phyloP scores from a whole-genome alignment of 1,139 yeast genomes.

The Nematodospora anomalae region DNA sequence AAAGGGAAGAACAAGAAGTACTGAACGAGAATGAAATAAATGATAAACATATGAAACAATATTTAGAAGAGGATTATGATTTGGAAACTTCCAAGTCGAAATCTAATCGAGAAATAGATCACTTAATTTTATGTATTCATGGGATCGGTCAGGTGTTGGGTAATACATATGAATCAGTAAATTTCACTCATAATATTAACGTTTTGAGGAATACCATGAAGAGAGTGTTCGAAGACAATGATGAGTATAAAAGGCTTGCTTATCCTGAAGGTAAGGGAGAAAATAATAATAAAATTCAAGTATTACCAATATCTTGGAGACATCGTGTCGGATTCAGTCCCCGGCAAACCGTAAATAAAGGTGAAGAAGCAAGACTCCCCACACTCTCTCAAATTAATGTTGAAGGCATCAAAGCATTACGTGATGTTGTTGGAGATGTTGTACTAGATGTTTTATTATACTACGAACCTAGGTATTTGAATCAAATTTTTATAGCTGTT shows the following conservation, averaged over 20 bases:
- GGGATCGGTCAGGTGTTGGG: conserved; percentile 94
- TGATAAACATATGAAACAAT: conserved; percentile 37
- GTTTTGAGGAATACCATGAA: conserved; percentile 65
- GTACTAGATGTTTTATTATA: conserved; percentile 80
- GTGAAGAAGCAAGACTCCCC: conserved; percentile 51
- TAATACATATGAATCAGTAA: conserved; percentile 72
- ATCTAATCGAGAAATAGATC: conserved; percentile 63
- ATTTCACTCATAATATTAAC: conserved; percentile 84
- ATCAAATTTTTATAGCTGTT: conserved; percentile 65
- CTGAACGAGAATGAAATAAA: conserved; percentile 18
- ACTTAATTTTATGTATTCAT: conserved; percentile 81
- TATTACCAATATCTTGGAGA: conserved; percentile 78
- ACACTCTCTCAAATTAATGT: conserved; percentile 71
- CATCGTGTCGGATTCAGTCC: conserved; percentile 66
- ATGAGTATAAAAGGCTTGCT: conserved; percentile 40
- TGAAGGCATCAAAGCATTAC: conserved; percentile 74
- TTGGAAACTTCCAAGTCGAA: conserved; percentile 31
- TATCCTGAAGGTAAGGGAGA: conserved; percentile 21
- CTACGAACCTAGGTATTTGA: conserved; percentile 73
- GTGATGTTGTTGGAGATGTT: conserved; percentile 83
- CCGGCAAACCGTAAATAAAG: conserved; percentile 28
- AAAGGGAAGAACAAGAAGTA: conserved; percentile 12
- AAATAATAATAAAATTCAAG: conserved; percentile 65
- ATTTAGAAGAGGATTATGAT: conserved; percentile 55
- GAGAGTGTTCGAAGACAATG: conserved; percentile 50